A percentile compares a stretch with the other conserved stretches of the same genome.
These are phyloP conservation scores for Amylocarpus encephaloides DNA, from an alignment of 2,329 filamentous ascomycete species.

Conservation along the genomic window DNA sequence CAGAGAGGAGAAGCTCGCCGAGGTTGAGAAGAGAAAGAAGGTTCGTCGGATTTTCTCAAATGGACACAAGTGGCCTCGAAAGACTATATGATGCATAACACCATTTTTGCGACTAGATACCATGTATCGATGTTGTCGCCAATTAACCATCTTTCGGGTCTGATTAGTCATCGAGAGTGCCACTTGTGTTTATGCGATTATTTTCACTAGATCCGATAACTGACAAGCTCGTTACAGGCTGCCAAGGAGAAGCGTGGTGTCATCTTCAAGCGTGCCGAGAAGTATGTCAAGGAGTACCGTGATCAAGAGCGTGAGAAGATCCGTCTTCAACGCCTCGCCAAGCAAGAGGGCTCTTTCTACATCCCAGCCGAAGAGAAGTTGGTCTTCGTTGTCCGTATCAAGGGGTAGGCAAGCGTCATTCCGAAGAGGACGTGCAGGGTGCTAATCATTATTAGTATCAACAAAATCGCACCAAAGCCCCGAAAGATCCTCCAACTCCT, in stretches of 20 bases:
- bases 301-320: constrained; percentile 98
- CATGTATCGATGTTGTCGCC: constrained; percentile 90
- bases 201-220: constrained; percentile 19
- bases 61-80: constrained; percentile 33
- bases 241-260: constrained; percentile 98
- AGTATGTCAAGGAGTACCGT: constrained; percentile 99
- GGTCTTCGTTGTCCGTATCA: constrained; percentile 98
- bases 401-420: constrained; percentile 57
- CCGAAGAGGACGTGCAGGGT: neutral
- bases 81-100: constrained; percentile 76
- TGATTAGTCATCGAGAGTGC: constrained; percentile 48
- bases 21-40: constrained; percentile 81
- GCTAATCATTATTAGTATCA: constrained; percentile 66
- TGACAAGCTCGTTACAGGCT: constrained; percentile 54
- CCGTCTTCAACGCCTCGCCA: constrained; percentile 81
- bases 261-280: constrained; percentile 99
- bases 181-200: constrained; percentile 15
- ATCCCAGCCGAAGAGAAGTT: constrained; percentile 92
- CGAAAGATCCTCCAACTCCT: constrained; percentile 99
- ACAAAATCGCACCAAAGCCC: constrained; percentile 99
- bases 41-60: constrained; percentile 41
- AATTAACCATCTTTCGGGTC: constrained; percentile 99
- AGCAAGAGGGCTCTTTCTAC: constrained; percentile 89
- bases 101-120: constrained; percentile 82
- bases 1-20: constrained; percentile 77